Evolutionary conservation across 257 asterid species (phyloP), one percentile per base, ranked within the genome.

Genomic region (Forsythia viridissima): DNA sequence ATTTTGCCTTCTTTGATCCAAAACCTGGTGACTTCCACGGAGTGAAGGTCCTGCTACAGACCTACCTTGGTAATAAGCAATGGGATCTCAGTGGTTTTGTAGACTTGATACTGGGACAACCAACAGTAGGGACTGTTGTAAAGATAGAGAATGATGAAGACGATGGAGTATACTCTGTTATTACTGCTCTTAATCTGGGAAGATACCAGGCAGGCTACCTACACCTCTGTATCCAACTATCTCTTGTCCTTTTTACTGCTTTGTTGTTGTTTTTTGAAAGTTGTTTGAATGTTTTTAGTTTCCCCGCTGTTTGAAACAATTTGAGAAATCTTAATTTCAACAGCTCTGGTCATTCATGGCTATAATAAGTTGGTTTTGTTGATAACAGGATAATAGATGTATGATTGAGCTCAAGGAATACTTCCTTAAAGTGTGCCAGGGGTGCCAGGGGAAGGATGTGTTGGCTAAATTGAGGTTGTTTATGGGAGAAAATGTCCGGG

Each of bases 1-100:
- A 96, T 85, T 96, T 93, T 79, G 93, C 85, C 75, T 96, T 93
- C 92, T 91, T 92, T 80, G 99, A 92, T 86, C 97, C 99, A 15
- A 96, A 96, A 80, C 93, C 90, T 41, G 80, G 78, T 16, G 99
- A 92, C 81, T 96, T 92, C 80, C 97, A 96, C 87, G 99, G 99
- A 72, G 90, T 93, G 77, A 94, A 96, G 88, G 81, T 88, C 81
- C 90, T 93, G 71, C 91, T 96, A 72, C 93, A 91, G 79, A 79
- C 85, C 20, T 96, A 90, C 88, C 92, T 95, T 67, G 97, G 92
- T 80, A 79, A 87, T 77, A 88, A 82, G 83, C 78, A 85, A 65
- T 96, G 98, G 99, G 98, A 93, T 87, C 82, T 96, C 77, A 89
- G 96, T 81, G 90, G 96, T 69, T 91, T 96, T 82, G 97, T 96